Percentiles rank a stretch among this genome's conserved stretches.
phyloP scores from a whole-genome alignment of 768 basidiomycete species.

The Boletus insuetus region DNA sequence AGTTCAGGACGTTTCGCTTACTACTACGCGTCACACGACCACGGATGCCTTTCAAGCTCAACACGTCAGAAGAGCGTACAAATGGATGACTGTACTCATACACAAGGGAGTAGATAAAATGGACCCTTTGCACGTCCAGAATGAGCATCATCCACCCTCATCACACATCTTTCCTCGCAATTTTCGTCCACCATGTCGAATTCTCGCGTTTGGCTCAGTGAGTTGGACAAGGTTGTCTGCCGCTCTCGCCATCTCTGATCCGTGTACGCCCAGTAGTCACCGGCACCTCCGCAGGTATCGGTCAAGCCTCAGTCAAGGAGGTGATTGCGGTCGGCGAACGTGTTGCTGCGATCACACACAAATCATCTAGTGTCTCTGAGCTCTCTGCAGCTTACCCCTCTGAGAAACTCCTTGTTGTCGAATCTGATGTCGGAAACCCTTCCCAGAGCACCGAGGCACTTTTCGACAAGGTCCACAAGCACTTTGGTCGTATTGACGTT shows the following conservation, averaged over 20 bases:
- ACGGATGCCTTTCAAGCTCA: too few relatives aligned
- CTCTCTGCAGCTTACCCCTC: constrained; percentile 13
- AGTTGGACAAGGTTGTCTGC: not conserved
- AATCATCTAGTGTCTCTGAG: constrained; percentile 17
- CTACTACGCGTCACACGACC: too few relatives aligned
- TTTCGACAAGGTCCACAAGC: constrained; percentile 18
- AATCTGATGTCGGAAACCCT: constrained; percentile 30
- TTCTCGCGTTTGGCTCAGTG: constrained; percentile 26
- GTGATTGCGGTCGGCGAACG: constrained; percentile 27
- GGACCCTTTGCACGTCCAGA: not conserved
- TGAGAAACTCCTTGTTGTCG: constrained; percentile 27
- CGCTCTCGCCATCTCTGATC: not conserved
- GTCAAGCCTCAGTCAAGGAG: constrained; percentile 29
- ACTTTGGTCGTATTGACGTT: constrained; percentile 33
- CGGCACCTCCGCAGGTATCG: constrained; percentile 41
- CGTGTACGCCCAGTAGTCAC: constrained; percentile 31
- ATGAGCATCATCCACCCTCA: not conserved
- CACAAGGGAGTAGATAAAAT: constrained; percentile 11
- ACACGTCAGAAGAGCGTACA: too few relatives aligned
- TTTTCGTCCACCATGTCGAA: constrained; percentile 9
- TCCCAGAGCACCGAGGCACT: constrained; percentile 13
- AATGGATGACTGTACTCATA: too few relatives aligned
- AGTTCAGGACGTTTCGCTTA: too few relatives aligned
- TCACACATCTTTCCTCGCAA: not conserved
- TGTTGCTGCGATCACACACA: constrained; percentile 28